These are phyloP conservation scores for Sporothrix brasiliensis DNA, from an alignment of 2,329 filamentous ascomycete genomes.

Conservation along the genomic window DNA sequence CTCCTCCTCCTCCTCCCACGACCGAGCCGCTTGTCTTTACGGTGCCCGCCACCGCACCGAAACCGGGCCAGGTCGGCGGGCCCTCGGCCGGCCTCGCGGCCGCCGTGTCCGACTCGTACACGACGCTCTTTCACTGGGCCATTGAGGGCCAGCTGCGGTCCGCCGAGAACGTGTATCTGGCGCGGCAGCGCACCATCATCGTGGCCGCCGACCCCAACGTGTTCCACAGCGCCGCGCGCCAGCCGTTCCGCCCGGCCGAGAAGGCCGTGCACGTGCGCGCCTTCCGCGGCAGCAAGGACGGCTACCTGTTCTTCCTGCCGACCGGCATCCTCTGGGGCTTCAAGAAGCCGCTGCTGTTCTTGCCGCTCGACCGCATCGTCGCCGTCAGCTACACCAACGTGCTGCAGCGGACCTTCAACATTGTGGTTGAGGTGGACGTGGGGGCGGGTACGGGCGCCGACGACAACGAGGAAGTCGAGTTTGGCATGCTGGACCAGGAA, in stretches of 20 bases:
- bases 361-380: constrained; percentile 62
- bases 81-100: constrained; percentile 53
- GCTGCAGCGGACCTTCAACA: constrained; percentile 69
- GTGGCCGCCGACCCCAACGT: constrained; percentile 57
- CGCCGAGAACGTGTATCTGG: constrained; percentile 46
- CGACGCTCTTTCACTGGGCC: constrained; percentile 63
- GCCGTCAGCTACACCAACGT: constrained; percentile 70
- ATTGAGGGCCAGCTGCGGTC: constrained; percentile 56
- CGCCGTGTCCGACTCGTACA: constrained; percentile 61
- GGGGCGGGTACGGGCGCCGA: constrained; percentile 49
- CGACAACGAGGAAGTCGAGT: constrained; percentile 64
- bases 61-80: constrained; percentile 60
- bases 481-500: constrained; percentile 70
- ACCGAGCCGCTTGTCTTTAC: constrained; percentile 67
- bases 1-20: constrained; percentile 30
- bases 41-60: constrained; percentile 61
- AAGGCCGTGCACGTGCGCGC: constrained; percentile 67
- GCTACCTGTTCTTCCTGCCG: constrained; percentile 67
- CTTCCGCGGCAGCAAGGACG: constrained; percentile 69
- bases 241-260: constrained; percentile 62
- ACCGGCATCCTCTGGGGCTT: constrained; percentile 70
- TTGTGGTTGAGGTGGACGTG: constrained; percentile 63
- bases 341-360: constrained; percentile 69
- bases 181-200: constrained; percentile 47
- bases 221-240: constrained; percentile 60